Evolutionary conservation across 495 filamentous ascomycete species (phyloP).

Genomic region (Aspergillus carlsbadensis): DNA sequence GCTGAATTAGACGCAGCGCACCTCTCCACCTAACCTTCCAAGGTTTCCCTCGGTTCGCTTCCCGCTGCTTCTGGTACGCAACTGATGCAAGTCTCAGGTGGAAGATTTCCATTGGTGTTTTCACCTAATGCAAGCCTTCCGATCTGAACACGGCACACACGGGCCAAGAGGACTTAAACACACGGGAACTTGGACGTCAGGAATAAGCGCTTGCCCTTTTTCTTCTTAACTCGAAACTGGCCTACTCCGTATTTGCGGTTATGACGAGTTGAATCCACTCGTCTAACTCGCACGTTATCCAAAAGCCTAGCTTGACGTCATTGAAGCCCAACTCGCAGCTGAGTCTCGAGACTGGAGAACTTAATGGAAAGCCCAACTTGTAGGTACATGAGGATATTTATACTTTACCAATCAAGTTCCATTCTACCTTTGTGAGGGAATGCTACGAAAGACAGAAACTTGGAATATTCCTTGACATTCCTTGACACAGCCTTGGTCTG

Average conservation of each 20-base stretch:
- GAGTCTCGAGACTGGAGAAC: too few relatives aligned
- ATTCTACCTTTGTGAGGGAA: too few relatives aligned
- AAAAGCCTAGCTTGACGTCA: too few relatives aligned
- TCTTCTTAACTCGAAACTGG: neutral
- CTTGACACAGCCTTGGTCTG: neutral
- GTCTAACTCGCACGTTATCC: too few relatives aligned
- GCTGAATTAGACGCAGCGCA: conserved; percentile 19
- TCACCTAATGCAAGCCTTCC: conserved; percentile 4
- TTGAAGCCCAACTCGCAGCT: too few relatives aligned
- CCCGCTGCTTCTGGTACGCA: neutral
- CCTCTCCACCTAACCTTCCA: neutral
- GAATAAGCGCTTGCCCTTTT: neutral
- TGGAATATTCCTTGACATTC: neutral
- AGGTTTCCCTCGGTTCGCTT: neutral
- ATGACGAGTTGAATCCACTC: too few relatives aligned
- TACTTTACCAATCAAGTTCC: too few relatives aligned
- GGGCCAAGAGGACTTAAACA: neutral
- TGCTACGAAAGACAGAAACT: too few relatives aligned
- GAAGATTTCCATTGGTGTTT: neutral
- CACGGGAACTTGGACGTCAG: neutral
- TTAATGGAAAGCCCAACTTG: too few relatives aligned
- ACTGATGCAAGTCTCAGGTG: neutral
- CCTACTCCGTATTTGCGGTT: neutral
- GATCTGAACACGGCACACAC: conserved; percentile 9
- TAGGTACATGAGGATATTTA: too few relatives aligned